Conservation (phyloP, 225 moss, liverwort and hornwort genomes). For the Sphagnum tenellum region DNA sequence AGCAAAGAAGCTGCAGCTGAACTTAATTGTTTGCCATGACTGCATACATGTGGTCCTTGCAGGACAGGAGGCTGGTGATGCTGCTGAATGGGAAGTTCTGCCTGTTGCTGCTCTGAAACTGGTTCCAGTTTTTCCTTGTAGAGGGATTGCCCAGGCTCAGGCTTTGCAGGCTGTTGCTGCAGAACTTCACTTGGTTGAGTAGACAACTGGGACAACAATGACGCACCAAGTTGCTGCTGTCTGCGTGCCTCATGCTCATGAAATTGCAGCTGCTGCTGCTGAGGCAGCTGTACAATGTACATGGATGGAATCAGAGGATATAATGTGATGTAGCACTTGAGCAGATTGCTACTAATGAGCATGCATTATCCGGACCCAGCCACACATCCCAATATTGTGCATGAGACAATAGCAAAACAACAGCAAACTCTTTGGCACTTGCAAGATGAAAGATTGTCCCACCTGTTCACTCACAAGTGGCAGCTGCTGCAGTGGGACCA, state of each 20-base stretch:
- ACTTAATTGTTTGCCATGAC: not conserved
- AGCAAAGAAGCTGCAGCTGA: no score
- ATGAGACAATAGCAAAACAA: conserved; percentile 1
- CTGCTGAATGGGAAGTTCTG: conserved; percentile 36
- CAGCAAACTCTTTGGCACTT: no score
- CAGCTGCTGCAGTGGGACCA: conserved; percentile 50
- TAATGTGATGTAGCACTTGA: conserved; percentile 29
- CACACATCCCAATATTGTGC: not conserved
- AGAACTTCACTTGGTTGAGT: conserved; percentile 26
- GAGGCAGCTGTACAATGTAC: conserved; percentile 24
- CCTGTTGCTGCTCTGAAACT: conserved; percentile 44
- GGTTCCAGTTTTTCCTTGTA: conserved; percentile 41
- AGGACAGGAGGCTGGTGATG: conserved; percentile 34
- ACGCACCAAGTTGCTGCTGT: conserved; percentile 29
- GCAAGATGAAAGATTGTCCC: not conserved
- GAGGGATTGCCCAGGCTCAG: conserved; percentile 26
- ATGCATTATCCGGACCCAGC: not conserved
- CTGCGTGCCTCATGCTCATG: conserved; percentile 32
- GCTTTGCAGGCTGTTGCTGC: conserved; percentile 31
- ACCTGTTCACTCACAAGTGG: conserved; percentile 65
- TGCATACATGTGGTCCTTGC: conserved; percentile 67
- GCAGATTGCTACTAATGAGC: conserved; percentile 49
- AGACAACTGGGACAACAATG: conserved; percentile 40
- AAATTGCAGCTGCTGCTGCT: conserved; percentile 38
- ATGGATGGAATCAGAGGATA: conserved; percentile 40